These are phyloP conservation scores for Podaxis sp. DNA, from an alignment of 768 basidiomycete genomes.

Conservation along the genomic window DNA sequence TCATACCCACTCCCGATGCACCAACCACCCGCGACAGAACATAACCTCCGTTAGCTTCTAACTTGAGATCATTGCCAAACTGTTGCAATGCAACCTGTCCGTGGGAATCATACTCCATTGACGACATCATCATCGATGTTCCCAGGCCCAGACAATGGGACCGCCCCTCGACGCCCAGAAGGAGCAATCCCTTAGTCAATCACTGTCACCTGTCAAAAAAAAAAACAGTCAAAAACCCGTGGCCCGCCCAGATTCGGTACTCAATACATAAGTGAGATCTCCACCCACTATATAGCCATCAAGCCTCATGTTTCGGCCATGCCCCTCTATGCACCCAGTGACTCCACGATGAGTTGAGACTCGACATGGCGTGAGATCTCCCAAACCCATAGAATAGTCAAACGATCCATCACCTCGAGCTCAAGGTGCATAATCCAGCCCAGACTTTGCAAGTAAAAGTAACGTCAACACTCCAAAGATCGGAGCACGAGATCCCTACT, in stretches of 20 bases:
- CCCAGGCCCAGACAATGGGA: conserved; percentile 4
- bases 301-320: too few relatives aligned
- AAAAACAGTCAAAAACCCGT: background rate
- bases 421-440: too few relatives aligned
- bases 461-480: background rate
- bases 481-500: background rate
- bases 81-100: background rate
- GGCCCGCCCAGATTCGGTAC: background rate
- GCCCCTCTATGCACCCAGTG: too few relatives aligned
- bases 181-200: background rate
- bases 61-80: background rate
- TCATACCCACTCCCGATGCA: background rate
- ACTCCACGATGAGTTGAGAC: too few relatives aligned
- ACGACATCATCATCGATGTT: background rate
- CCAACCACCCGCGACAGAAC: too few relatives aligned
- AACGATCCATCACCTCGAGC: background rate
- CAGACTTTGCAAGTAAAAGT: background rate
- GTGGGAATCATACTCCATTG: background rate
- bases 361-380: too few relatives aligned
- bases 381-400: too few relatives aligned
- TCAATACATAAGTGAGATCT: too few relatives aligned
- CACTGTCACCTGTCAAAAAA: background rate
- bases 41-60: background rate
- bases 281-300: too few relatives aligned
- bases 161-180: background rate